Evolutionary conservation across 2,329 filamentous ascomycete species (phyloP).

Genomic region (Dothistroma septosporum): DNA sequence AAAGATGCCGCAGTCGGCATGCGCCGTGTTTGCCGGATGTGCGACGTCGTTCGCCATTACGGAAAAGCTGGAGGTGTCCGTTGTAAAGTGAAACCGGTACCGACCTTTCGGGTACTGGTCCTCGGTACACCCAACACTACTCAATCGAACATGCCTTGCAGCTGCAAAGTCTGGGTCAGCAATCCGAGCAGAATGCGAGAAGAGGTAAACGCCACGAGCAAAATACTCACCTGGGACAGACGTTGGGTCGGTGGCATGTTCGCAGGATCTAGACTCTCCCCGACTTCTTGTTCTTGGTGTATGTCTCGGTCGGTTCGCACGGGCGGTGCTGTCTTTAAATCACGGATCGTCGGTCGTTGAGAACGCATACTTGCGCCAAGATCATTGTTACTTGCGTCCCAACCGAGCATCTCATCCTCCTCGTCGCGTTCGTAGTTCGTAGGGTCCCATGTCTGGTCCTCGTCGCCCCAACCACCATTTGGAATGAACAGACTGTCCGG

Average conservation of each 20-base stretch:
- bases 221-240: slow-evolving; percentile 59
- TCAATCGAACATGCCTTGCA: slow-evolving; percentile 40
- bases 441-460: slow-evolving; percentile 70
- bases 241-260: slow-evolving; percentile 68
- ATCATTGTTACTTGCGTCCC: slow-evolving; percentile 65
- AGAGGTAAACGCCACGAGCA: slow-evolving; percentile 1
- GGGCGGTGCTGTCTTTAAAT: slow-evolving; percentile 31
- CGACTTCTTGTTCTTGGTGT: background rate
- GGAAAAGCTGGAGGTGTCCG: background rate
- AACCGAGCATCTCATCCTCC: slow-evolving; percentile 64
- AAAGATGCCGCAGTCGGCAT: slow-evolving; percentile 51
- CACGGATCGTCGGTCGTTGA: slow-evolving; percentile 41
- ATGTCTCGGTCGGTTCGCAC: slow-evolving; percentile 16
- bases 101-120: background rate
- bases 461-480: slow-evolving; percentile 47
- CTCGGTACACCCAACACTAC: slow-evolving; percentile 2
- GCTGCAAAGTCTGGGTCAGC: slow-evolving; percentile 28
- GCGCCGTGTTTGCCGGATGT: slow-evolving; percentile 73
- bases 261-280: slow-evolving; percentile 6
- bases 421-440: slow-evolving; percentile 61
- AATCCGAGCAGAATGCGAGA: background rate
- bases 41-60: slow-evolving; percentile 79
- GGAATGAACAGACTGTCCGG: slow-evolving; percentile 69
- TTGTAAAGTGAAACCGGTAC: slow-evolving; percentile 1
- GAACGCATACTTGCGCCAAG: slow-evolving; percentile 46